phyloP scores from a whole-genome alignment of 139 green algal genomes.

The Astrephomene gubernaculifera region DNA sequence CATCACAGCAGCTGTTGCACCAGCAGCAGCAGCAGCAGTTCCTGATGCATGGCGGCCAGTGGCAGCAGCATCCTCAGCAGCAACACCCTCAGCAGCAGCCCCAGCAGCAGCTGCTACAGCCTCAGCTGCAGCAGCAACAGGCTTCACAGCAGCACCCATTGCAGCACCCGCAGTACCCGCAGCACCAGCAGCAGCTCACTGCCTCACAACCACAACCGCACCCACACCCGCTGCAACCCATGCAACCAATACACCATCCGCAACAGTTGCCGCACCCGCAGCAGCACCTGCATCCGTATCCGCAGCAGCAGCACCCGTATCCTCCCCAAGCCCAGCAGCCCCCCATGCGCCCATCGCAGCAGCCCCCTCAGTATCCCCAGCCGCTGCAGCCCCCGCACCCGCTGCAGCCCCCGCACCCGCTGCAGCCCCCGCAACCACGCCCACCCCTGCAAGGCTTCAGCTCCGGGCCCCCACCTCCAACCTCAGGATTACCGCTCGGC shows the following conservation, averaged over 20 bases:
- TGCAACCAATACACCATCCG: not conserved
- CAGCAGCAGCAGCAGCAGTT: not conserved
- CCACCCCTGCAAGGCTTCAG: not conserved
- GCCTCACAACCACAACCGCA: not conserved
- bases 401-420: constrained; percentile 15
- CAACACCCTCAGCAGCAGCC: not conserved
- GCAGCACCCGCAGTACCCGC: not conserved
- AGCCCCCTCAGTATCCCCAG: not conserved
- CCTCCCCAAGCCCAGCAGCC: not conserved
- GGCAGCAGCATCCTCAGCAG: not conserved
- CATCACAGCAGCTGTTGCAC: not conserved
- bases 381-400: not conserved
- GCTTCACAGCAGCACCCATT: not conserved
- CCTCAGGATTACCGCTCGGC: too few species aligned
- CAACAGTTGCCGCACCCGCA: constrained; percentile 29
- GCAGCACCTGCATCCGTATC: not conserved
- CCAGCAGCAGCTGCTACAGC: not conserved
- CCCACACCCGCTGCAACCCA: not conserved
- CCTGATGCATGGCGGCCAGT: too few species aligned
- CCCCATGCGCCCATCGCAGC: constrained; percentile 17
- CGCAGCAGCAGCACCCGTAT: not conserved
- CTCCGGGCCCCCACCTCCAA: not conserved
- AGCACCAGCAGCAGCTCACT: not conserved
- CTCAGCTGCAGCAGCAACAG: not conserved
- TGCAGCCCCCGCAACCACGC: not conserved